Conservation (phyloP, 495 filamentous ascomycete genomes). For the Hapsidospora chrysogenum region DNA sequence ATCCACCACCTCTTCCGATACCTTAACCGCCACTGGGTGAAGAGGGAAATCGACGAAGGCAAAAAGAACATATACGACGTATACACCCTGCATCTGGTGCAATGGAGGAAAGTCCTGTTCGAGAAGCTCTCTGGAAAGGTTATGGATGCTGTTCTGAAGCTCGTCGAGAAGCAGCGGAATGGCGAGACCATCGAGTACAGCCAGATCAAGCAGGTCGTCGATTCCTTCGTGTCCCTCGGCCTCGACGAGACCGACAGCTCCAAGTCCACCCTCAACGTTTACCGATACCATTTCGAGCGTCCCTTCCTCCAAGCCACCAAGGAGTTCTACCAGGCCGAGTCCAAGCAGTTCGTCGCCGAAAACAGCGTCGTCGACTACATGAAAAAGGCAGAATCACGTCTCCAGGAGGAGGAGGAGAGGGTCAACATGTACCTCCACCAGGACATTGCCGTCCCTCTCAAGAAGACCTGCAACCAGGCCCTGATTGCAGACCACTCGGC, state of each 20-base stretch:
- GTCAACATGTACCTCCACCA: conserved; percentile 81
- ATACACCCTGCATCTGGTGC: conserved; percentile 88
- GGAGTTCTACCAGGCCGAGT: conserved; percentile 79
- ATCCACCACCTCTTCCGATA: conserved; percentile 95
- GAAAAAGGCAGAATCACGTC: conserved; percentile 94
- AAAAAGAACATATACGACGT: conserved; percentile 98
- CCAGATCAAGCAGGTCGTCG: conserved; percentile 93
- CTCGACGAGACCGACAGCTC: conserved; percentile 84
- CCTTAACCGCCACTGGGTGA: conserved; percentile 97
- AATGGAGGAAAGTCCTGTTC: conserved; percentile 89
- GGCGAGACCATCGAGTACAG: conserved; percentile 95
- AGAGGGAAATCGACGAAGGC: conserved; percentile 95
- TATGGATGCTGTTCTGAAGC: conserved; percentile 85
- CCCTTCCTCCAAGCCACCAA: conserved; percentile 81
- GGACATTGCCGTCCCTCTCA: conserved; percentile 71
- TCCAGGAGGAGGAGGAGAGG: conserved; percentile 87
- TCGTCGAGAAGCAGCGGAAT: conserved; percentile 94
- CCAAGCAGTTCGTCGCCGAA: conserved; percentile 82
- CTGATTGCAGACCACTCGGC: conserved; percentile 76
- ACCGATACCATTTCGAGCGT: conserved; percentile 75
- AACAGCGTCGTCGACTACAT: conserved; percentile 99
- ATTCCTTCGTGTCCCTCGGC: conserved; percentile 90
- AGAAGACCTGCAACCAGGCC: conserved; percentile 72
- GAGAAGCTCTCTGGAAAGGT: conserved; percentile 65
- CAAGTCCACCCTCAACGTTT: conserved; percentile 91